Percentiles rank a stretch among this genome's conserved stretches.
Evolutionary conservation across 352 stramenopile genomes (phyloP).

Genomic region (Elongisporangium undulatum): DNA sequence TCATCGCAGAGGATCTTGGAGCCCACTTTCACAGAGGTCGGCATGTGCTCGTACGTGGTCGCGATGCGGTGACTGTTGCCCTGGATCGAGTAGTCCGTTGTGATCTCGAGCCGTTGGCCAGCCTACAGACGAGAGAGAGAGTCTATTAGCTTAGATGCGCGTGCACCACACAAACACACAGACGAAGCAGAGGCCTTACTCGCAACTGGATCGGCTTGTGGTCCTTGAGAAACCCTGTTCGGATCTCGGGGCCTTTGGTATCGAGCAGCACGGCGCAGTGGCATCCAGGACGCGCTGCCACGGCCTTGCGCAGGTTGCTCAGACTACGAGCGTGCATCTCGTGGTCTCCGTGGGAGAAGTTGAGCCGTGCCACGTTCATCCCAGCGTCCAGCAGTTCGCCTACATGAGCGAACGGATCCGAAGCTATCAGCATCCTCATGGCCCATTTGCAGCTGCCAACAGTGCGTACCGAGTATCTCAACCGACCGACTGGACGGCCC

Average conservation of each 20-base stretch:
- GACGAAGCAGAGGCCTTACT: slow-evolving; percentile 19
- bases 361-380: slow-evolving; percentile 98
- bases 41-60: slow-evolving; percentile 93
- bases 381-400: slow-evolving; percentile 79
- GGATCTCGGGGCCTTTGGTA: slow-evolving; percentile 97
- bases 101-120: slow-evolving; percentile 84
- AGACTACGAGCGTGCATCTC: slow-evolving; percentile 89
- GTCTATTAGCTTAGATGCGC: background rate
- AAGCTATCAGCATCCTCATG: background rate
- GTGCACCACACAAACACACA: slow-evolving; percentile 1
- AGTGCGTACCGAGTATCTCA: slow-evolving; percentile 87
- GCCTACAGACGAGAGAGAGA: slow-evolving; percentile 20
- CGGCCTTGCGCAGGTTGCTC: slow-evolving; percentile 85
- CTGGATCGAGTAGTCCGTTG: slow-evolving; percentile 85
- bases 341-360: slow-evolving; percentile 99
- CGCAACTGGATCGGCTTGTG: slow-evolving; percentile 66
- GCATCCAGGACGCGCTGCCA: slow-evolving; percentile 59
- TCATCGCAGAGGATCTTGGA: slow-evolving; percentile 96
- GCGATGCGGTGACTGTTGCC: slow-evolving; percentile 81
- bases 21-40: slow-evolving; percentile 88
- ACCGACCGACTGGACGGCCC: slow-evolving; percentile 96
- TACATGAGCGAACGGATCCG: slow-evolving; percentile 8
- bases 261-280: slow-evolving; percentile 95
- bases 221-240: slow-evolving; percentile 81
- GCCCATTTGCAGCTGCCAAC: slow-evolving; percentile 2